Percentiles rank a stretch among this genome's conserved stretches.
Conservation (phyloP, 306 rosid species). For the Hylodesmum podocarpum region DNA sequence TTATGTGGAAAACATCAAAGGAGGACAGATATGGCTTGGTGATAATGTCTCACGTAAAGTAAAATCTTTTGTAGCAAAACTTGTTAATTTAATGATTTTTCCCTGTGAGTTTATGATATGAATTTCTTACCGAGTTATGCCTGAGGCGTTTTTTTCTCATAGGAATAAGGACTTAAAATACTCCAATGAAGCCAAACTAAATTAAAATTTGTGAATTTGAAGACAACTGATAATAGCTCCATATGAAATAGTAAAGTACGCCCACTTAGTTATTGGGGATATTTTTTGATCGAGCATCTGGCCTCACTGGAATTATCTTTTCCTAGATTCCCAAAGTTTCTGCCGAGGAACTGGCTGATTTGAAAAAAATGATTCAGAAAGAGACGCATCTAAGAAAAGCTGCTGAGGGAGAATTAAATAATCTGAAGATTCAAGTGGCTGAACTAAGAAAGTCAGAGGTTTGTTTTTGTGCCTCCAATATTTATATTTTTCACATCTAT, state of each 20-base stretch:
- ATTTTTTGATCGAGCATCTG: neutral
- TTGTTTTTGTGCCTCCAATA: slow-evolving; percentile 34
- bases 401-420: slow-evolving; percentile 77
- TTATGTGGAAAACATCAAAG: slow-evolving; percentile 19
- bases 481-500: slow-evolving; percentile 23
- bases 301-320: slow-evolving; percentile 30
- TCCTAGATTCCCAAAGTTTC: slow-evolving; percentile 40
- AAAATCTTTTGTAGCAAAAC: slow-evolving; percentile 1
- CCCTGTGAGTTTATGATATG: neutral
- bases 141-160: neutral
- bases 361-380: slow-evolving; percentile 64
- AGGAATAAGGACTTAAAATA: neutral
- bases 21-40: neutral
- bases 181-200: slow-evolving; percentile 2
- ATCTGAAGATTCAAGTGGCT: slow-evolving; percentile 65
- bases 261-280: slow-evolving; percentile 11
- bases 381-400: slow-evolving; percentile 73
- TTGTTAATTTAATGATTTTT: neutral
- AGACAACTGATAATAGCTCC: slow-evolving; percentile 13
- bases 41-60: neutral
- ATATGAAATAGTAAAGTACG: neutral
- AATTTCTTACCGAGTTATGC: neutral
- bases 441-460: slow-evolving; percentile 89
- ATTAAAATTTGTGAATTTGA: neutral
- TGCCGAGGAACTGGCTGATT: slow-evolving; percentile 70